Evolutionary conservation across 2,329 filamentous ascomycete genomes (phyloP), one percentile per base, ranked within the genome.

Genomic region (Diaporthe capsici): DNA sequence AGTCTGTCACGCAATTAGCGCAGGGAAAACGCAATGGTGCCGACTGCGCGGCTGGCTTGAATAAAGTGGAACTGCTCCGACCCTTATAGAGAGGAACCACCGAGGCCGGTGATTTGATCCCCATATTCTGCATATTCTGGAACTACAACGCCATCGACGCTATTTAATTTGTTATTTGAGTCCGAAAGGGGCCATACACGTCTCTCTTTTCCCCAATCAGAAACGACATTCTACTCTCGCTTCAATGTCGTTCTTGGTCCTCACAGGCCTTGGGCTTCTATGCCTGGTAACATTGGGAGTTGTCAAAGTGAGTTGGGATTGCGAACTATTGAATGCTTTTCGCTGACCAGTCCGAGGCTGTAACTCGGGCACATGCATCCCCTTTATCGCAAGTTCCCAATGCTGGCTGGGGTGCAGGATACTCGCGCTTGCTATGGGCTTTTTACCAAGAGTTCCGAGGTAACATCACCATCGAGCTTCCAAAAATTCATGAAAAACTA

Each of bases 391-490:
- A 75, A 4, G 76, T 81, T 6, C 79, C 80, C 31, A 78, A 75
- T 44, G 79, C 79, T 1, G 75, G 76, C 8, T 77, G 76, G 58
- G 77, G 77, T 3, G 77, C 78, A 8, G 67, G 74, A 9, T 80
- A 78, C 25, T 81, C 80, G 0, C 72, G 79, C 20, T 55, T 81
- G 1, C 15, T 78, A 20, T 81, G 80, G 80, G 76, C 76, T 3
- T 81, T 81, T 42, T 77, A 65, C 1, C 73, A 77, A 13, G 81
- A 81, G 51, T 78, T 78, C 55, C 58, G 51, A 15, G 81, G 80
- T 10, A 79, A 75, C 0, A 37, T 81, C 3, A 81, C 79, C 1
- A 22, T 80, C 6, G 74, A 78, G 20, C 73, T 81, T 1, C 81
- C 79, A 4, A 75, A 73, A 4, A 74, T 81, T 12, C 81, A 81